Base-by-base conservation (phyloP, 75 land plant genomes). In the Selaginella tamariscina region DNA sequence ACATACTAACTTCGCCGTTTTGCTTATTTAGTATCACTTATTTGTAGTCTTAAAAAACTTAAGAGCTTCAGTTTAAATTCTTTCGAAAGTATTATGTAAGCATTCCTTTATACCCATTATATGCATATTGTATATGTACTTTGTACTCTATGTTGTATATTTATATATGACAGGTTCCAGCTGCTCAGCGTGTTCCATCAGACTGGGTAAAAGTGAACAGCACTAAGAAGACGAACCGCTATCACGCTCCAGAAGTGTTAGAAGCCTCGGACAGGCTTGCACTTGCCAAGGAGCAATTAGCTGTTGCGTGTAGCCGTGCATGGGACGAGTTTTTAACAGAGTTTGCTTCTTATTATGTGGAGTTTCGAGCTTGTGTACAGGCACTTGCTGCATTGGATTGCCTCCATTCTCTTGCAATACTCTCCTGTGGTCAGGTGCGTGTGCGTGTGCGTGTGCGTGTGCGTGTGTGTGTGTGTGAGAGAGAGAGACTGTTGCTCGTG, bases 341-440 rank as follows among this genome's bases (percentile, higher is more conserved):
- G 56, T 89, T 94, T 70, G 70, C 80, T 44, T 69, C 72, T 60
- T 71, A 85, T 62, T 85, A 83, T 75, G 68, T 83, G 8, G 88
- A 89, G 49, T 94, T 94, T 67, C 86, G 88, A 72, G 86, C 96
- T 28, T 76, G 85, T 56, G 96, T 94, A 20, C 96, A 94, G 70
- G 86, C 96, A 31, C 73, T 94, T 27, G 98, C 98, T 57, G 70
- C 88, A 1, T 80, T 94, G 67, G 98, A 94, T 62, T 89, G 98
- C 66, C 83, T 94, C 28, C 65, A 85, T 79, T 85, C 98, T 1
- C 85, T 94, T 66, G 96, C 98, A n/a, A 68, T 81, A 71, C 85
- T 94, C 32, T 82, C 98, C 56, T 82, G 79, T 57, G 82, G 82
- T 68, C 81, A 85, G 88, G 95, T 86, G 59, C 31, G 49, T 39